Evolutionary conservation across 805 yeast genomes (phyloP).

Genomic region (Candida maesae): DNA sequence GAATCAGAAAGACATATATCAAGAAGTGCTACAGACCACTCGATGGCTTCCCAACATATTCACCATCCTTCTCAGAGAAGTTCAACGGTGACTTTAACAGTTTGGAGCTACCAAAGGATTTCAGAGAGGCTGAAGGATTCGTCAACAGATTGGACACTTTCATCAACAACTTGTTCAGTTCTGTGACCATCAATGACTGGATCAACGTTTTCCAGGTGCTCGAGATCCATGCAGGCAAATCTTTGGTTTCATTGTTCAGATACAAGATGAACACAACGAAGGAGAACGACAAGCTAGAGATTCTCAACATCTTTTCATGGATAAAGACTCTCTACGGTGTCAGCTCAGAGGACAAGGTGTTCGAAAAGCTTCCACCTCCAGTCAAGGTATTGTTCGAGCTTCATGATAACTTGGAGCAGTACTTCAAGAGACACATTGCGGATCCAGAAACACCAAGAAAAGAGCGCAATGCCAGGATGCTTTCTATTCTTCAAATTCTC

Average conservation of each 20-base stretch:
- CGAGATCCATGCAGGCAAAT: conserved; percentile 62
- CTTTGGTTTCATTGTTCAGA: conserved; percentile 53
- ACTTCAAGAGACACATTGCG: conserved; percentile 59
- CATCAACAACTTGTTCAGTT: conserved; percentile 51
- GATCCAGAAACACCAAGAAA: conserved; percentile 56
- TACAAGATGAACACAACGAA: conserved; percentile 35
- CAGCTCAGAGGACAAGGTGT: conserved; percentile 37
- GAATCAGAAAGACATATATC: conserved; percentile 64
- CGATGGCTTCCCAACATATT: conserved; percentile 20
- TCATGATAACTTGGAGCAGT: conserved; percentile 62
- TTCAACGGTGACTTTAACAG: conserved; percentile 5
- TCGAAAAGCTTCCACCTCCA: conserved; percentile 60
- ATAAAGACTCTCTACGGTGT: conserved; percentile 52
- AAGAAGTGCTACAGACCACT: conserved; percentile 66
- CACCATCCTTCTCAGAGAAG: conserved; percentile 3
- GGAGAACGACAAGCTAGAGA: conserved; percentile 48
- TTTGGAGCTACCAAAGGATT: conserved; percentile 31
- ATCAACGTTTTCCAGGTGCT: conserved; percentile 65
- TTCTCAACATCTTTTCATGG: conserved; percentile 71
- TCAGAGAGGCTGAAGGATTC: conserved; percentile 54
- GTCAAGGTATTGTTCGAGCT: conserved; percentile 62
- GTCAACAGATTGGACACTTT: conserved; percentile 61
- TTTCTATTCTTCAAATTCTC: conserved; percentile 58
- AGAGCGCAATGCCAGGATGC: conserved; percentile 66
- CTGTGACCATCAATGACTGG: conserved; percentile 73